These are phyloP conservation scores for Vaccinium vitisidaea DNA, from an alignment of 148 eudicot species.

Conservation along the genomic window DNA sequence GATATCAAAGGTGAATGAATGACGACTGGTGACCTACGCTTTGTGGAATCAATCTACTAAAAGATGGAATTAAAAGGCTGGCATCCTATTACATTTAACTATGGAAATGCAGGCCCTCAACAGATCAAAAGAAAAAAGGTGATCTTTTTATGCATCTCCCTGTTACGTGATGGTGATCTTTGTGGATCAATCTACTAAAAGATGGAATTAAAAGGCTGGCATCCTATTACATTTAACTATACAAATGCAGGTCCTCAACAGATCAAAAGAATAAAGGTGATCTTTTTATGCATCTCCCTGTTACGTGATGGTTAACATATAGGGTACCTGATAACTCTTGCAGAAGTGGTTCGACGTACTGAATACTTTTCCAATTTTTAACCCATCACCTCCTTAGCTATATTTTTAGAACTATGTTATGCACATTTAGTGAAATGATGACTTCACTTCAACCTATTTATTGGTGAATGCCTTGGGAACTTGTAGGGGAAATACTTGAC, in stretches of 20 bases:
- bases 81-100: no score
- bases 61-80: no score
- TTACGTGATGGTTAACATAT: neutral
- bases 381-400: neutral
- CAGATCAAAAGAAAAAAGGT: no score
- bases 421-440: neutral
- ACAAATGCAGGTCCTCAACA: conserved; percentile 54
- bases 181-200: no score
- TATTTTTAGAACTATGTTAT: neutral
- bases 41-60: conserved; percentile 65
- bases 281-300: neutral
- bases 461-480: neutral
- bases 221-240: conserved; percentile 81
- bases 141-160: no score
- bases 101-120: no score
- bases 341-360: neutral
- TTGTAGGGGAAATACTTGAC: neutral
- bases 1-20: conserved; percentile 70
- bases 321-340: neutral
- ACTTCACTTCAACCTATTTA: neutral
- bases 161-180: no score
- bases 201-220: conserved; percentile 80
- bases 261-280: conserved; percentile 68
- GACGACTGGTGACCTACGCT: conserved; percentile 81
- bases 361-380: neutral